phyloP scores from a whole-genome alignment of 331 rosid genomes.

The Quercus phellos region DNA sequence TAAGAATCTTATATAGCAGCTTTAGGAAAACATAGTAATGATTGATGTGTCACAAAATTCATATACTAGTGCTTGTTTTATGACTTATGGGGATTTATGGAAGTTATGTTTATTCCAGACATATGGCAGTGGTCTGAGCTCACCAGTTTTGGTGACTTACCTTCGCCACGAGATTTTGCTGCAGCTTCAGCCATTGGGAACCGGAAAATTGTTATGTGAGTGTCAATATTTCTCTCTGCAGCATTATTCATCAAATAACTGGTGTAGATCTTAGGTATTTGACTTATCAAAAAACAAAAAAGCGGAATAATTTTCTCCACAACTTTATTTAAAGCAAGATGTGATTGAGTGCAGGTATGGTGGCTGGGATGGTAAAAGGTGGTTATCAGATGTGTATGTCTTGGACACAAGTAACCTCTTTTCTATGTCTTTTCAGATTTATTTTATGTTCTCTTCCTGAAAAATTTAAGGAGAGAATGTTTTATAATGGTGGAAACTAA shows the following conservation, averaged over 20 bases:
- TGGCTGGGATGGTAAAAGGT: constrained; percentile 98
- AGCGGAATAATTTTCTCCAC: not conserved
- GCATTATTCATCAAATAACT: not conserved
- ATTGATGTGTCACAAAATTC: constrained; percentile 3
- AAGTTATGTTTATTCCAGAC: constrained; percentile 45
- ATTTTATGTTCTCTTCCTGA: not conserved
- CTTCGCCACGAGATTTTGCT: constrained; percentile 88
- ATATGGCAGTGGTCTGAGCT: constrained; percentile 99
- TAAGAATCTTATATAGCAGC: constrained; percentile 22
- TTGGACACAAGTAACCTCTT: constrained; percentile 76
- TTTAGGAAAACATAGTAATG: constrained; percentile 4
- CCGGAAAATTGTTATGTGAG: constrained; percentile 84
- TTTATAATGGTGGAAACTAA: constrained; percentile 11
- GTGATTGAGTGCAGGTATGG: constrained; percentile 67
- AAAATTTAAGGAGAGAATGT: not conserved
- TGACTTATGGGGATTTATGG: constrained; percentile 2
- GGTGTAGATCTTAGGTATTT: constrained; percentile 3
- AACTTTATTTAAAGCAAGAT: constrained; percentile 7
- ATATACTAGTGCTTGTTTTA: constrained; percentile 10
- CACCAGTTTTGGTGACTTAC: constrained; percentile 90
- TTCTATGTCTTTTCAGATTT: constrained; percentile 11
- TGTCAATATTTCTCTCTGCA: constrained; percentile 4
- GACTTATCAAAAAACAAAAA: not conserved
- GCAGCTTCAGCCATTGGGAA: constrained; percentile 93
- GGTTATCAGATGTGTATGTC: constrained; percentile 91